These are phyloP conservation scores for Bipolaris victoriae DNA, from an alignment of 2,329 filamentous ascomycete genomes.

Conservation along the genomic window DNA sequence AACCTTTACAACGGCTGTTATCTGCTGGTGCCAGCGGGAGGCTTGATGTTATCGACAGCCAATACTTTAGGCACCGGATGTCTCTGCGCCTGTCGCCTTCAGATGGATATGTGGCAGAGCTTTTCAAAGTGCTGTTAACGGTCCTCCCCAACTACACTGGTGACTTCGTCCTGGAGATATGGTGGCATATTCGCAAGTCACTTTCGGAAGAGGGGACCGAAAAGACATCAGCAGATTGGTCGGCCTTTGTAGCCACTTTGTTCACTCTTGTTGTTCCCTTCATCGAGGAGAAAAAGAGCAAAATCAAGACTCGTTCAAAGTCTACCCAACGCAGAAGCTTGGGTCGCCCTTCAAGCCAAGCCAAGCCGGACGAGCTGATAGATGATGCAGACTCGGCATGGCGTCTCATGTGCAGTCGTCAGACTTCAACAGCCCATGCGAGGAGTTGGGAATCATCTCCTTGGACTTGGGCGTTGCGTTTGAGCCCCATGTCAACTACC, in stretches of 20 bases:
- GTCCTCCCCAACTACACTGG: constrained; percentile 46
- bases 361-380: constrained; percentile 30
- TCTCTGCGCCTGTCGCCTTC: constrained; percentile 40
- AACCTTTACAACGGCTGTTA: constrained; percentile 32
- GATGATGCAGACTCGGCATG: constrained; percentile 40
- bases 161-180: constrained; percentile 47
- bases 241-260: constrained; percentile 50
- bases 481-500: constrained; percentile 28
- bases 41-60: constrained; percentile 43
- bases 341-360: constrained; percentile 31
- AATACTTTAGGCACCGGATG: constrained; percentile 41
- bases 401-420: constrained; percentile 43
- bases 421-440: constrained; percentile 29
- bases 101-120: constrained; percentile 34
- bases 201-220: constrained; percentile 20
- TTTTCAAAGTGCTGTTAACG: constrained; percentile 41
- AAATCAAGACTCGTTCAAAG: constrained; percentile 25
- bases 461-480: constrained; percentile 45
- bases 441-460: constrained; percentile 43
- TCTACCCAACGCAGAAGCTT: constrained; percentile 31
- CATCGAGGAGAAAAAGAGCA: constrained; percentile 39
- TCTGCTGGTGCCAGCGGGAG: constrained; percentile 35
- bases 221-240: constrained; percentile 40
- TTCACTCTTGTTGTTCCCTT: constrained; percentile 49
- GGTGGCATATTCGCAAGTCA: constrained; percentile 46